A percentile compares a stretch with the other conserved stretches of the same genome.
These are phyloP conservation scores for Verticillium zaregamsianum DNA, from an alignment of 2,329 filamentous ascomycete genomes.

Conservation along the genomic window DNA sequence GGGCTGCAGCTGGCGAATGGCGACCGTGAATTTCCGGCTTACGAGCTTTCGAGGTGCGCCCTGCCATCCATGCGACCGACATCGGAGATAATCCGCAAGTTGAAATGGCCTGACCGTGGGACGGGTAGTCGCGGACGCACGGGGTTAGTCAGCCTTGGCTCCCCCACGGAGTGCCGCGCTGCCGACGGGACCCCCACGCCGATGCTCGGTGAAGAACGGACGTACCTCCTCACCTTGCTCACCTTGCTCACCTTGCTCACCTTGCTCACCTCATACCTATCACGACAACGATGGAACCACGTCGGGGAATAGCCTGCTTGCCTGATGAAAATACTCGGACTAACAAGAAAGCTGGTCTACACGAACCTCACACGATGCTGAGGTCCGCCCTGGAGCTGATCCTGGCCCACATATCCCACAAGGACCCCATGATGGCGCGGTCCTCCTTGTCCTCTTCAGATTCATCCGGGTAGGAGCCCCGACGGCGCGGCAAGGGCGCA, in stretches of 20 bases:
- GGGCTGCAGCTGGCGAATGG: not conserved
- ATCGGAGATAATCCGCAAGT: not conserved
- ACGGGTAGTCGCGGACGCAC: not conserved
- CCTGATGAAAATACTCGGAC: too few species aligned
- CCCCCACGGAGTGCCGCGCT: too few species aligned
- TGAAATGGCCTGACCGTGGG: not conserved
- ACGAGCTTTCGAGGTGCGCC: not conserved
- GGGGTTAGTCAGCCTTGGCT: not conserved
- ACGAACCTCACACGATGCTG: not conserved
- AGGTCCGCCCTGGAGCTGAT: not conserved
- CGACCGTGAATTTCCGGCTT: not conserved
- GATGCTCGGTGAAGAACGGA: too few species aligned
- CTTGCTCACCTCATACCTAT: too few species aligned
- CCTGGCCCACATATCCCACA: not conserved
- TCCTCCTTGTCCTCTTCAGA: not conserved
- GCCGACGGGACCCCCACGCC: too few species aligned
- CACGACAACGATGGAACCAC: too few species aligned
- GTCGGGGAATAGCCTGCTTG: too few species aligned
- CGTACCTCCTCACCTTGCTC: too few species aligned
- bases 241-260: too few species aligned
- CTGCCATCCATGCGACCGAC: not conserved
- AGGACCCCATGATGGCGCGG: not conserved
- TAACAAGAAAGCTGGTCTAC: too few species aligned
- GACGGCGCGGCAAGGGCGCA: not conserved
- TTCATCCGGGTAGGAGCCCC: not conserved